These are phyloP conservation scores for Verticillium tricorpus DNA, from an alignment of 2,329 filamentous ascomycete genomes.

Conservation along the genomic window DNA sequence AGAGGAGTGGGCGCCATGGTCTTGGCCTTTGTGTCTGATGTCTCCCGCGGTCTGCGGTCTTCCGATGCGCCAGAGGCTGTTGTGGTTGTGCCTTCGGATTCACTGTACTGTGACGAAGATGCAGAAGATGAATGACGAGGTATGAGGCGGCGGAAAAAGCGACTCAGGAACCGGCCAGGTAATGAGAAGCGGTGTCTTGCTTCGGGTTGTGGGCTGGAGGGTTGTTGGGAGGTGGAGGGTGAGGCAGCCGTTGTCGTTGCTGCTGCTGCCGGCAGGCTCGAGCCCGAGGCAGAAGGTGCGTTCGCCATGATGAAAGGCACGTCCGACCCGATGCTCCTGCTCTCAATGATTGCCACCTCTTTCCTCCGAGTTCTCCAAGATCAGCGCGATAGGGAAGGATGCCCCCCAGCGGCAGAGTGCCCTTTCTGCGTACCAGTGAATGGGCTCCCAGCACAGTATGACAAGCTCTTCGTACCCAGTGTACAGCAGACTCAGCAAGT, in stretches of 20 bases:
- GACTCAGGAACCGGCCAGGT: conserved; percentile 10
- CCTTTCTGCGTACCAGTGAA: not conserved
- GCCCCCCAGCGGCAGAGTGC: too few species aligned
- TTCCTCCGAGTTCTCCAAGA: not conserved
- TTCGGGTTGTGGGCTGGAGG: not conserved
- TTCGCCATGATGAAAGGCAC: not conserved
- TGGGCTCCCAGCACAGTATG: too few species aligned
- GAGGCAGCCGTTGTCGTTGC: not conserved
- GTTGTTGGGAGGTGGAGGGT: not conserved
- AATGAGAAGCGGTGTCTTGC: conserved; percentile 8
- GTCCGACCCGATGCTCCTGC: not conserved
- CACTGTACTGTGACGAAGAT: not conserved
- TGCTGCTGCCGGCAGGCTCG: not conserved
- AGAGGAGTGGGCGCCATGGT: conserved; percentile 15
- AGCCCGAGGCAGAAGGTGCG: not conserved
- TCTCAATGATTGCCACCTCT: not conserved
- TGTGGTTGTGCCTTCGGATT: conserved; percentile 1
- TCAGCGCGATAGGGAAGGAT: not conserved
- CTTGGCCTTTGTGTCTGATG: not conserved
- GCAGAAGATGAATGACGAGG: conserved; percentile 5
- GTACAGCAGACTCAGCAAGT: too few species aligned
- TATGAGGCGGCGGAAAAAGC: conserved; percentile 11
- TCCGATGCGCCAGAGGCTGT: conserved; percentile 6
- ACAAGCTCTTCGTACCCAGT: too few species aligned
- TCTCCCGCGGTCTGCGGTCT: conserved; percentile 1